Conservation (phyloP, 495 filamentous ascomycete species). For the Penicillium riverlandense region DNA sequence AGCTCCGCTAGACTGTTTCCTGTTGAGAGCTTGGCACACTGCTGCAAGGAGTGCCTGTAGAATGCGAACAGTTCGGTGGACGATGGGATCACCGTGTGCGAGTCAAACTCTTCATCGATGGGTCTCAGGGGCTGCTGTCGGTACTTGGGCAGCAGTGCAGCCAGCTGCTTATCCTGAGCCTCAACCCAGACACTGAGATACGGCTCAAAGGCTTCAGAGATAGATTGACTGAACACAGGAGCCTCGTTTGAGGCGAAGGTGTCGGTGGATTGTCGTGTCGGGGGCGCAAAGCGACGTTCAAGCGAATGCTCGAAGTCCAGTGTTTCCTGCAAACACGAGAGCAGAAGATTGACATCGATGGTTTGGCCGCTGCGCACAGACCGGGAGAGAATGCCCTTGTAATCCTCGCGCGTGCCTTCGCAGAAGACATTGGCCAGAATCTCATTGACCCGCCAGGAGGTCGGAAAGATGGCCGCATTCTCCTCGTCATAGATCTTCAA, state of each 20-base stretch:
- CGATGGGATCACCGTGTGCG: slow-evolving; percentile 82
- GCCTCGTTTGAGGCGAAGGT: slow-evolving; percentile 77
- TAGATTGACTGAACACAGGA: slow-evolving; percentile 79
- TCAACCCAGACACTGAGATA: slow-evolving; percentile 97
- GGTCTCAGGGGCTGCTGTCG: slow-evolving; percentile 73
- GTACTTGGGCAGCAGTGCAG: slow-evolving; percentile 82
- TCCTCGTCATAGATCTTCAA: slow-evolving; percentile 95
- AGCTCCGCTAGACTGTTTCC: slow-evolving; percentile 80
- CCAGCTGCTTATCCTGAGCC: slow-evolving; percentile 85
- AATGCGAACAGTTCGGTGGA: slow-evolving; percentile 97
- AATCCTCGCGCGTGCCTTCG: slow-evolving; percentile 91
- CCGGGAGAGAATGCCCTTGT: slow-evolving; percentile 82
- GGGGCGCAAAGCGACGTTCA: slow-evolving; percentile 72
- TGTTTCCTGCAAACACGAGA: slow-evolving; percentile 92
- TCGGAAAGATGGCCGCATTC: slow-evolving; percentile 81
- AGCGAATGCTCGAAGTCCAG: slow-evolving; percentile 94
- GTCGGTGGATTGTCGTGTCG: slow-evolving; percentile 82
- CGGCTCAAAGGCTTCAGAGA: slow-evolving; percentile 95
- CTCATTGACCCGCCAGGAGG: slow-evolving; percentile 85
- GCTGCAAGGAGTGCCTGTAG: slow-evolving; percentile 82
- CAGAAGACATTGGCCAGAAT: slow-evolving; percentile 88
- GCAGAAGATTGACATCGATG: slow-evolving; percentile 84
- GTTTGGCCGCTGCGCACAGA: slow-evolving; percentile 81
- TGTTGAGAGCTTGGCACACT: slow-evolving; percentile 94
- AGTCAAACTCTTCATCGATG: slow-evolving; percentile 84